Evolutionary conservation across 805 yeast species (phyloP).

Genomic region (Nematodospora valgi): DNA sequence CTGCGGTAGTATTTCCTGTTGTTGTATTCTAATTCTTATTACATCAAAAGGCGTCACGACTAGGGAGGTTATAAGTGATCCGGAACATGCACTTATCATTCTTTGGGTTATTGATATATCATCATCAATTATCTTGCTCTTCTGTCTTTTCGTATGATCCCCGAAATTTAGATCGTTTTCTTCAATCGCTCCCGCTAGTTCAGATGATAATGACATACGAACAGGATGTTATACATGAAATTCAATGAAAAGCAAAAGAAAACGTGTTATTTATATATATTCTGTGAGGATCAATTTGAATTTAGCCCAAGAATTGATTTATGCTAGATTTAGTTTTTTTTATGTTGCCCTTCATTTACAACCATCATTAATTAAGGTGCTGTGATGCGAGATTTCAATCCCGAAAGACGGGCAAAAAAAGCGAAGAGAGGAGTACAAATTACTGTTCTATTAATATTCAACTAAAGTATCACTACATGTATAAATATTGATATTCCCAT

Average conservation of each 20-base stretch:
- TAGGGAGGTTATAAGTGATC: constrained; percentile 68
- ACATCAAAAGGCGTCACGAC: constrained; percentile 83
- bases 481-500: constrained; percentile 64
- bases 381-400: background rate
- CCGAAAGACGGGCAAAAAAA: constrained; percentile 5
- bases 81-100: constrained; percentile 77
- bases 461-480: constrained; percentile 34
- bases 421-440: too few relatives aligned
- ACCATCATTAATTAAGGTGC: background rate
- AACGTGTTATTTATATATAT: too few relatives aligned
- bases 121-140: constrained; percentile 6
- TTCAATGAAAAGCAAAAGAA: background rate
- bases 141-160: background rate
- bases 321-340: too few relatives aligned
- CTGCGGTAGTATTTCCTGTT: constrained; percentile 57
- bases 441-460: constrained; percentile 27
- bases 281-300: too few relatives aligned
- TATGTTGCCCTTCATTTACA: background rate
- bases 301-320: too few relatives aligned
- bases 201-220: constrained; percentile 37
- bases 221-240: too few relatives aligned
- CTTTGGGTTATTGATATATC: constrained; percentile 54
- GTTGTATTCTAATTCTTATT: constrained; percentile 71
- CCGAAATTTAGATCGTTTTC: constrained; percentile 21
- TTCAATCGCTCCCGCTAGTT: constrained; percentile 38